Conservation (phyloP, 305 asterid species). For the Fraxinus ornus region DNA sequence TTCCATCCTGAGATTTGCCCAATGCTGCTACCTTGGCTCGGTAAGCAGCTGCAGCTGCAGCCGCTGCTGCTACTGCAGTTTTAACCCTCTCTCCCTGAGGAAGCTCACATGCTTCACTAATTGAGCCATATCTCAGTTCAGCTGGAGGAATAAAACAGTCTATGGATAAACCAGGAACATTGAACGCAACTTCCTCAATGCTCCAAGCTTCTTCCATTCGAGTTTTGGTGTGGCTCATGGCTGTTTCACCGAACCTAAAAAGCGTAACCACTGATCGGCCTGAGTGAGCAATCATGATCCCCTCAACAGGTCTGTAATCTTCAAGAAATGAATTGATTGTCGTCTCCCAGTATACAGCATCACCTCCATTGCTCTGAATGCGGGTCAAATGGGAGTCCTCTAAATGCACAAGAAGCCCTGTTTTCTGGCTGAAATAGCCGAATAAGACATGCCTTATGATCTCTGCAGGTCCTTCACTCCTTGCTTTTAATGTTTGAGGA, state of each 20-base stretch:
- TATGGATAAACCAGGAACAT: slow-evolving; percentile 69
- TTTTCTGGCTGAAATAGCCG: slow-evolving; percentile 89
- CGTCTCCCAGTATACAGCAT: slow-evolving; percentile 88
- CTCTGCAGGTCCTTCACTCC: slow-evolving; percentile 96
- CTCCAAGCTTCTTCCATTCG: slow-evolving; percentile 92
- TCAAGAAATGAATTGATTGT: slow-evolving; percentile 83
- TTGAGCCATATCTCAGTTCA: slow-evolving; percentile 50
- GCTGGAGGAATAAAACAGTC: slow-evolving; percentile 94
- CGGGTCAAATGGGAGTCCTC: slow-evolving; percentile 92
- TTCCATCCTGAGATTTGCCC: slow-evolving; percentile 41
- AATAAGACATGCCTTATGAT: slow-evolving; percentile 85
- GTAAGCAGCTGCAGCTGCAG: slow-evolving; percentile 50
- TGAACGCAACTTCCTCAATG: slow-evolving; percentile 89
- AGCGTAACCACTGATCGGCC: slow-evolving; percentile 83
- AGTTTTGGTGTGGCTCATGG: slow-evolving; percentile 88
- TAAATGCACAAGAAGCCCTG: slow-evolving; percentile 79
- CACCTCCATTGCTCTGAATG: slow-evolving; percentile 72
- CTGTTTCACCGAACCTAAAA: slow-evolving; percentile 89
- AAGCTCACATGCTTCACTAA: slow-evolving; percentile 53
- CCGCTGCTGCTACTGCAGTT: slow-evolving; percentile 43
- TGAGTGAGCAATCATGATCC: slow-evolving; percentile 92
- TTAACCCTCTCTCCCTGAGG: slow-evolving; percentile 57
- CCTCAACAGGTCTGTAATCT: slow-evolving; percentile 75
- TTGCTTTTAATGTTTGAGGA: slow-evolving; percentile 73
- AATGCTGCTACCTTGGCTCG: slow-evolving; percentile 52